Evolutionary conservation across 2,329 filamentous ascomycete species (phyloP), one percentile per base, ranked within the genome.

Genomic region (Monascus ruber): DNA sequence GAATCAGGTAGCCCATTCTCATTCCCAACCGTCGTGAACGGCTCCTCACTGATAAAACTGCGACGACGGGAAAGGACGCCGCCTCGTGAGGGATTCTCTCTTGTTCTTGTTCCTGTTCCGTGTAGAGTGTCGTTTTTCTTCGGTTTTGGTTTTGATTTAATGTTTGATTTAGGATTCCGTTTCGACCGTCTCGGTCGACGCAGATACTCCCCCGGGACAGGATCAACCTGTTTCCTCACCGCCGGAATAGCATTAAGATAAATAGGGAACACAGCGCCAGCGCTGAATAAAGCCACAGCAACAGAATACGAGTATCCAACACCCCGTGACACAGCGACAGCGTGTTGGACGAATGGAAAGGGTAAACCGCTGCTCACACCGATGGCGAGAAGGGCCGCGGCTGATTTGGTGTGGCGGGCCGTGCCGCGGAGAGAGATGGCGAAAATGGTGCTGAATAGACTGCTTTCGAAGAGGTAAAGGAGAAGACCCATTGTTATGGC

Each of bases 401-500:
- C 76, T 27, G 71, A 66, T 49, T 78, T 79, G 10, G 75, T 79
- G 49, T 76, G 69, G 9, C 56, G 62, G 5, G 74, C 76, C 46
- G 76, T 65, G 6, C 76, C 76, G 24, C 76, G 73, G 6, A 81
- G 62, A 2, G 66, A 62, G 44, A 76, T 72, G 8, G 72, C 73
- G 46, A 73, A 80, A 39, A 77, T 72, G 36, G 76, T 69, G 32
- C 71, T 66, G 56, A 79, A 80, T 2, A 73, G 61, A 4, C 76
- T 75, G 6, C 74, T 75, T 57, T 79, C 73, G 47, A 77, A 77
- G 45, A 78, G 71, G 51, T 72, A 76, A 35, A 74, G 49, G 45
- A 79, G 58, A 38, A 75, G 59, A 9, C 69, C 56, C 52, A 72
- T 64, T 2, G 65, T 62, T 2, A 73, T 60, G 4, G 66, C 70